Base-by-base conservation (phyloP, 2,329 filamentous ascomycete species). In the Neobulgaria alba region DNA sequence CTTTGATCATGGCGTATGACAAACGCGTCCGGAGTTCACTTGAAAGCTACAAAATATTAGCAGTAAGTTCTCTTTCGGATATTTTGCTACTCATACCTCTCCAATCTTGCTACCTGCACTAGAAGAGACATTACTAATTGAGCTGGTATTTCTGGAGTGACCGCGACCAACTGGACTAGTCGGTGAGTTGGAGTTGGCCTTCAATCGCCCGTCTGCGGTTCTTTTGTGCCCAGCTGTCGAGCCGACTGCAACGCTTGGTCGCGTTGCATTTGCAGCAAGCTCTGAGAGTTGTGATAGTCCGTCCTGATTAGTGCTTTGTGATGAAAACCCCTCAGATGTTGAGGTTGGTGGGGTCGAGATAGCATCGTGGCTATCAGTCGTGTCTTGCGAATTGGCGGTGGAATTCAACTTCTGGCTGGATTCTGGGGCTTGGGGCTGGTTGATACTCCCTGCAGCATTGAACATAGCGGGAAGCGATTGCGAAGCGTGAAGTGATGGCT, bases 1-100 rank as follows among this genome's bases (percentile, higher is more conserved):
- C 84, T 63, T 95, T 95, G 58, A 93, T 75, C 75, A 94, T 92
- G 49, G 90, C 90, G 62, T 95, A 95, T 5, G 87, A 86, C 19
- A 96, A 72, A 54, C 87, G 83, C 37, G 87, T 81, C 58, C 82
- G 83, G 38, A 96, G 72, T 57, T 90, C 84, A 40, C 80, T 51
- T 29, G 58, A 58, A 26, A 61, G 51, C 58, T 61, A 39, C 33
- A 12, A 19, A 16, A 18, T 30, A 42, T 58, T 31, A 58, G 52
- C 38, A 20, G 29, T n/a, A n/a, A 29, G 30, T 38, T 29, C 36
- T 26, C 12, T 33, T 15, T 7, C 16, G 34, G 41, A 16, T 18
- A 36, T 20, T n/a, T 17, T 10, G 26, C 12, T 32, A 33, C 29
- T 36, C 45, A 41, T 70, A 92, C 84, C 72, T 93, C 85, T 61